Base-by-base conservation (phyloP, 805 yeast species). In the Ogataea pilisensis region DNA sequence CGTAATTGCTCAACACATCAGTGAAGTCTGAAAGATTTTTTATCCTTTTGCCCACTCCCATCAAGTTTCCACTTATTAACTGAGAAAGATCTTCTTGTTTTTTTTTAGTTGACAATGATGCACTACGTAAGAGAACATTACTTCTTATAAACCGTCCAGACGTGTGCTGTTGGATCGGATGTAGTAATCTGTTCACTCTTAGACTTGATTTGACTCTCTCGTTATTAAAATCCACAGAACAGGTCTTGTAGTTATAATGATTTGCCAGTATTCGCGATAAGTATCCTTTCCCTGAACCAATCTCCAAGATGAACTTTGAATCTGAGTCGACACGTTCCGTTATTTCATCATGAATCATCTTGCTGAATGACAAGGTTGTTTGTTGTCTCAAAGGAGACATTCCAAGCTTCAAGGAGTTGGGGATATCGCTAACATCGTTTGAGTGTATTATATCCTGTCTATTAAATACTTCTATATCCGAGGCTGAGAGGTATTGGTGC, bases 261-360 rank as follows among this genome's bases (percentile, higher is more conserved):
- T 50, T 50, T 1, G 49, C 41, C 9, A 61, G 34, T 4, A 61
- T 37, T 13, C 64, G 42, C 3, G 58, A 49, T 18, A 61, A 33
- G 32, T 57, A 55, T 7, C 64, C 64, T 34, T 58, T 61, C 4
- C 65, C 65, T 1, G 64, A 55, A 8, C 60, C 65, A 16, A 61
- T 42, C 32, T 61, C 65, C 11, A 59, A 35, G 0, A 57, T 37
- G 33, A 29, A 40, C 16, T 22, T 14, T 6, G 21, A 11, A n/a
- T 18, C 25, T 18, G 16, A 24, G 17, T 34, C 26, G 19, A 22
- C n/a, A 8, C 5, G 12, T 16, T 20, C 22, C 22, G 35, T 21
- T 13, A 34, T 16, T 22, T 18, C 9, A 17, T 9, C 8, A 26
- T 17, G 8, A 13, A 34, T 18, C 17, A 26, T 13, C 5, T 17